These are phyloP conservation scores for Neurospora sp. DNA, from an alignment of 495 filamentous ascomycete species.

Conservation along the genomic window DNA sequence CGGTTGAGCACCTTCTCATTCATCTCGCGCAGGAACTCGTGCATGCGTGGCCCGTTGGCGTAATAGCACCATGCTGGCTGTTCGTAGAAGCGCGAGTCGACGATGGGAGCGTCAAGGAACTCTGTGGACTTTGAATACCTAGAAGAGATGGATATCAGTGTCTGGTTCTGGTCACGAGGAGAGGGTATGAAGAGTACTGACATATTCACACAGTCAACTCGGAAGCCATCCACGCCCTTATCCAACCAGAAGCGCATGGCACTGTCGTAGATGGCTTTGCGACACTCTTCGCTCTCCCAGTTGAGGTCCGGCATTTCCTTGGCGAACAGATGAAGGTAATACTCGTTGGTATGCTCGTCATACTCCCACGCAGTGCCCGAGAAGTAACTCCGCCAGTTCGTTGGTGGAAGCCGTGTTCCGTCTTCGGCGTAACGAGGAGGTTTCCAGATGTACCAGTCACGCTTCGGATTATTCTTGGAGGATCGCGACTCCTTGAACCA, in stretches of 20 bases:
- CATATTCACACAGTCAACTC: slow-evolving; percentile 59
- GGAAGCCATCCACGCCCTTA: slow-evolving; percentile 57
- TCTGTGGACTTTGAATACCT: slow-evolving; percentile 50
- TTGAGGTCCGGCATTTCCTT: slow-evolving; percentile 63
- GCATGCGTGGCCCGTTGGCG: slow-evolving; percentile 54
- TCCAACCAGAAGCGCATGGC: slow-evolving; percentile 63
- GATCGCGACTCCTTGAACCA: slow-evolving; percentile 64
- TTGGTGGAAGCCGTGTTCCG: slow-evolving; percentile 55
- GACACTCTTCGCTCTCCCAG: slow-evolving; percentile 55
- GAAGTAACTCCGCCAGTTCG: slow-evolving; percentile 55
- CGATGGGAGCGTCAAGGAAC: slow-evolving; percentile 52
- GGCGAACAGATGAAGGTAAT: slow-evolving; percentile 61
- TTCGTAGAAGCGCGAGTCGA: slow-evolving; percentile 25
- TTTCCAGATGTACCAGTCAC: slow-evolving; percentile 70
- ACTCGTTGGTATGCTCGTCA: slow-evolving; percentile 54
- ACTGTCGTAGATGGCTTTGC: slow-evolving; percentile 54
- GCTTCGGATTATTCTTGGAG: slow-evolving; percentile 49
- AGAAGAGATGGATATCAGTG: background rate
- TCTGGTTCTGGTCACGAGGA: background rate
- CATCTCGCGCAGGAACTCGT: slow-evolving; percentile 55
- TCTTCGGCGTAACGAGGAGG: slow-evolving; percentile 44
- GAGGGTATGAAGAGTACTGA: background rate
- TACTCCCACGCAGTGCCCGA: slow-evolving; percentile 54
- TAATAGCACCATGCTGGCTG: slow-evolving; percentile 44
- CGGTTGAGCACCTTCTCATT: slow-evolving; percentile 49